A percentile compares a stretch with the other conserved stretches of the same genome.
Evolutionary conservation across 805 yeast genomes (phyloP).

Genomic region (Vanderwaltozyma yarrowii): DNA sequence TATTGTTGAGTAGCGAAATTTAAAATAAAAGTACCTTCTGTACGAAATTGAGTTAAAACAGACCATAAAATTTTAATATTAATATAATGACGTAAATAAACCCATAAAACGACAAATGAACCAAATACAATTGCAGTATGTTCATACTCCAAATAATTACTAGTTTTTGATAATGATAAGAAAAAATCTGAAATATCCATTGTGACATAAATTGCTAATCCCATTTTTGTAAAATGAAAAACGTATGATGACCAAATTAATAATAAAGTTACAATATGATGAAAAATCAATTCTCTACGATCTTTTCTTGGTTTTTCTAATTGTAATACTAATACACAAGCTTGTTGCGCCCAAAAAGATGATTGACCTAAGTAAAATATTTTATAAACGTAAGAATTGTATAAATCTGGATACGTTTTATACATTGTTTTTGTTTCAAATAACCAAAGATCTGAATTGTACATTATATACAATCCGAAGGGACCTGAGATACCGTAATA

Average conservation of each 20-base stretch:
- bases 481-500: conserved; percentile 73
- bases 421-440: conserved; percentile 74
- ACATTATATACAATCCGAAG: conserved; percentile 76
- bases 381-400: conserved; percentile 58
- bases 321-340: conserved; percentile 62
- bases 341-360: conserved; percentile 90
- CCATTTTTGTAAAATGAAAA: conserved; percentile 94
- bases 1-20: conserved; percentile 81
- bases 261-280: conserved; percentile 78
- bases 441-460: conserved; percentile 67
- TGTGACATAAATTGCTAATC: conserved; percentile 76
- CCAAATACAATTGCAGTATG: conserved; percentile 11
- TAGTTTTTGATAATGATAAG: conserved; percentile 64
- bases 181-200: conserved; percentile 90
- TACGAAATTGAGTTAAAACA: conserved; percentile 65
- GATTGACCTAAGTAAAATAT: conserved; percentile 79
- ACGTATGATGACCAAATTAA: conserved; percentile 73
- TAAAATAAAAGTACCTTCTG: conserved; percentile 68
- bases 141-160: conserved; percentile 64
- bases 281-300: conserved; percentile 74
- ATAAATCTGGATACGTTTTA: conserved; percentile 62
- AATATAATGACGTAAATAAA: conserved; percentile 72
- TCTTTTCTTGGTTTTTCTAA: conserved; percentile 88
- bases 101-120: conserved; percentile 60
- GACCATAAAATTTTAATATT: conserved; percentile 71